A percentile compares a stretch with the other conserved stretches of the same genome.
Evolutionary conservation across 257 asterid species (phyloP).

Genomic region (Echites panduratus): DNA sequence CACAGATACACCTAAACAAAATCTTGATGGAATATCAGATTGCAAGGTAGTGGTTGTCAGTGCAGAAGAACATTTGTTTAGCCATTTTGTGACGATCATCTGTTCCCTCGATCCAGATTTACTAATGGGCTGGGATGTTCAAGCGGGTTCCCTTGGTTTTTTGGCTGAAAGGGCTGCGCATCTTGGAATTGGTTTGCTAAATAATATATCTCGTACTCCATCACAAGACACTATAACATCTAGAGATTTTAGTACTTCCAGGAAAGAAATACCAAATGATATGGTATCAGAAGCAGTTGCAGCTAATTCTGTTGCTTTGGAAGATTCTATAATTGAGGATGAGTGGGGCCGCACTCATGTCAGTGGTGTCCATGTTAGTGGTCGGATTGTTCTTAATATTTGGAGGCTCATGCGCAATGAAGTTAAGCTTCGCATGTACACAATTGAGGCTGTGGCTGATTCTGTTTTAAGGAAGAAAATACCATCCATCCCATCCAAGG

Average conservation of each 20-base stretch:
- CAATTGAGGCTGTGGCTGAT: constrained; percentile 83
- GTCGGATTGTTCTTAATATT: constrained; percentile 85
- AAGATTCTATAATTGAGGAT: constrained; percentile 68
- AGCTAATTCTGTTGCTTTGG: constrained; percentile 38
- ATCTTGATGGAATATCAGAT: constrained; percentile 60
- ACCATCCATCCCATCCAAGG: constrained; percentile 64
- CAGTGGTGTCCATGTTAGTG: constrained; percentile 94
- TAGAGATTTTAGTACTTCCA: constrained; percentile 30
- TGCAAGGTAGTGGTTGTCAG: constrained; percentile 44
- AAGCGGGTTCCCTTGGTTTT: constrained; percentile 89
- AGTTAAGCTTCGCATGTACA: constrained; percentile 78
- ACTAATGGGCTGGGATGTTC: constrained; percentile 96
- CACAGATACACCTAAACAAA: constrained; percentile 30
- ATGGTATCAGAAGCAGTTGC: constrained; percentile 33
- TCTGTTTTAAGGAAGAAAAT: constrained; percentile 76
- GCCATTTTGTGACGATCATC: constrained; percentile 53
- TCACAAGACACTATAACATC: constrained; percentile 37
- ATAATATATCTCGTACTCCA: constrained; percentile 71
- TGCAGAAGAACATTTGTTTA: constrained; percentile 55
- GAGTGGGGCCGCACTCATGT: constrained; percentile 99
- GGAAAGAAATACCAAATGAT: constrained; percentile 34
- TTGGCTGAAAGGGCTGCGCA: constrained; percentile 94
- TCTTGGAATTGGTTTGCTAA: constrained; percentile 75
- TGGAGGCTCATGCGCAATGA: constrained; percentile 96
- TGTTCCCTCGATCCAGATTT: constrained; percentile 69